Conservation (phyloP, 306 rosid species). For the Trifolium fragiferum region DNA sequence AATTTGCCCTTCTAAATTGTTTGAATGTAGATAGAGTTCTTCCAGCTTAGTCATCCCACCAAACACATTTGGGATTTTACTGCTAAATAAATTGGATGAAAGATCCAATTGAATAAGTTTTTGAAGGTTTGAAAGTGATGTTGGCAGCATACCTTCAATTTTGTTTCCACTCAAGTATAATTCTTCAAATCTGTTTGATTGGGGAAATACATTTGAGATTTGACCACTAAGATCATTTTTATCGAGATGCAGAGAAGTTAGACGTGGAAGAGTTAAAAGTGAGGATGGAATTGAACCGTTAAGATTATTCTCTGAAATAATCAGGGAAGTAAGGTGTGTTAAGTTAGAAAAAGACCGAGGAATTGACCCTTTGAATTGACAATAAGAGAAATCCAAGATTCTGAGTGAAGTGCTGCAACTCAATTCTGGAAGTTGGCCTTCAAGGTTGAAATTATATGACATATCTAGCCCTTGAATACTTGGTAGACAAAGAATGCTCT, state of each 20-base stretch:
- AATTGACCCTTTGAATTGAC: background rate
- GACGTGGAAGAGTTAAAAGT: background rate
- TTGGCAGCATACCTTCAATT: background rate
- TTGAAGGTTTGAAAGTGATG: background rate
- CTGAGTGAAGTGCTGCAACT: background rate
- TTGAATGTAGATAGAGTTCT: too few species aligned
- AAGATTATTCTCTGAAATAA: too few species aligned
- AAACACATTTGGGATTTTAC: background rate
- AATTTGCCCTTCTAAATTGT: too few species aligned
- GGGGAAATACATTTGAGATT: background rate
- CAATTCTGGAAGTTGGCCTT: background rate
- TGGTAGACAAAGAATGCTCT: background rate
- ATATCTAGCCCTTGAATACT: background rate
- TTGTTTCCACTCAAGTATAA: background rate
- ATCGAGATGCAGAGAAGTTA: background rate
- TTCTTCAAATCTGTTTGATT: background rate
- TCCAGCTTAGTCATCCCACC: background rate
- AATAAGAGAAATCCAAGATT: background rate
- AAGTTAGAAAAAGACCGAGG: background rate
- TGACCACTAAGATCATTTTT: background rate
- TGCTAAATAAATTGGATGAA: background rate
- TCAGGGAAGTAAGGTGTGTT: conserved; percentile 5
- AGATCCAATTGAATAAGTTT: background rate
- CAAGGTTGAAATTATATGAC: background rate
- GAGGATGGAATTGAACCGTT: too few species aligned